Conservation (phyloP, 108 stramenopile genomes). For the Cafeteria roenbergensis region DNA sequence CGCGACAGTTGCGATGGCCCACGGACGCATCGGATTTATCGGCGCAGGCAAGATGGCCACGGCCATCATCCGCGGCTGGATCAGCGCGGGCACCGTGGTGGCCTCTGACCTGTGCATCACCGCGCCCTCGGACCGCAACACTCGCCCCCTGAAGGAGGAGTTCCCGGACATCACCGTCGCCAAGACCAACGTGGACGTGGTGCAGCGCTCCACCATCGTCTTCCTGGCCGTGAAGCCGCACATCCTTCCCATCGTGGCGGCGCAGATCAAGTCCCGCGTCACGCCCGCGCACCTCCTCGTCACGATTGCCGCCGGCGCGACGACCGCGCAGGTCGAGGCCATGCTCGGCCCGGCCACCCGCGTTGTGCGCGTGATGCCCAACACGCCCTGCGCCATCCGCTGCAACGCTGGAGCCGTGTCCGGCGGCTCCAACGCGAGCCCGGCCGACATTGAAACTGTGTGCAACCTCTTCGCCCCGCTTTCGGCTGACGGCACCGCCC, state of each 20-base stretch:
- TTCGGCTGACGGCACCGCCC: conserved; percentile 59
- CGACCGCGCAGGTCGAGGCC: conserved; percentile 49
- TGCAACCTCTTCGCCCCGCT: conserved; percentile 56
- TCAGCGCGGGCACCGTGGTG: conserved; percentile 7
- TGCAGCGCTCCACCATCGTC: conserved; percentile 3
- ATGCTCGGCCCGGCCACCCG: conserved; percentile 40
- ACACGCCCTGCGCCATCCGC: conserved; percentile 76
- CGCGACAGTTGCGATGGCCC: no score
- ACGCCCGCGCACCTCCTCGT: conserved; percentile 41
- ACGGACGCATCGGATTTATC: conserved; percentile 47
- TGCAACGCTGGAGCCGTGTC: conserved; percentile 67
- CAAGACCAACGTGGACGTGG: conserved; percentile 12
- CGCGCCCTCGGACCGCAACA: conserved; percentile 3
- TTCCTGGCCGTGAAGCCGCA: conserved; percentile 33
- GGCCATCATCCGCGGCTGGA: conserved; percentile 34
- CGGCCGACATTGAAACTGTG: conserved; percentile 56
- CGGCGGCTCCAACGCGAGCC: conserved; percentile 49
- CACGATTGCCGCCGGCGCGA: conserved; percentile 72
- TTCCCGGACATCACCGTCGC: not conserved
- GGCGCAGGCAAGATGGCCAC: conserved; percentile 43
- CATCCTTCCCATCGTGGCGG: conserved; percentile 21
- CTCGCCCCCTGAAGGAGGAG: not conserved
- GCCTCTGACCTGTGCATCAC: not conserved
- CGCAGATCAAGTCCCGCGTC: conserved; percentile 12
- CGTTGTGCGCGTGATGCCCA: conserved; percentile 83